Evolutionary conservation across 75 land plant genomes (phyloP).

Genomic region (Pseudotsuga menziesii): DNA sequence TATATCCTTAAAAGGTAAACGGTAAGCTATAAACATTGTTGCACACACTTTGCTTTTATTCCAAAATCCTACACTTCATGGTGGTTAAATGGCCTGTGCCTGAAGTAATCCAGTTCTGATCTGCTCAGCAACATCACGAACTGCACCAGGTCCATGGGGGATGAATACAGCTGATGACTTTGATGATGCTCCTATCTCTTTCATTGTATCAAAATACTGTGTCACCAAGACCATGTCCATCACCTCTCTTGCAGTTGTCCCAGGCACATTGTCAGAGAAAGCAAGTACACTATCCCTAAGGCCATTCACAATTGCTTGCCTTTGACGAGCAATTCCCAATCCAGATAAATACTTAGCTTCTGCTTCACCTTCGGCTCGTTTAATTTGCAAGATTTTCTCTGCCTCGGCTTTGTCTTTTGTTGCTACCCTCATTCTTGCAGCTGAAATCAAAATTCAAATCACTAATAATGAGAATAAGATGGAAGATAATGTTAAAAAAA

Average conservation of each 20-base stretch:
- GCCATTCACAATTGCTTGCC: slow-evolving; percentile 45
- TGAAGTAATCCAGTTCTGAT: slow-evolving; percentile 29
- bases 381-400: slow-evolving; percentile 60
- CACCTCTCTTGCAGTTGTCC: slow-evolving; percentile 36
- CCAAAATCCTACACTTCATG: neutral
- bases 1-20: no score
- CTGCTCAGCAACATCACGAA: slow-evolving; percentile 24
- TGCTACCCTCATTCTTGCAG: slow-evolving; percentile 48
- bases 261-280: slow-evolving; percentile 36
- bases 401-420: slow-evolving; percentile 54
- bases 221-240: slow-evolving; percentile 53
- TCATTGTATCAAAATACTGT: slow-evolving; percentile 49
- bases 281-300: slow-evolving; percentile 43
- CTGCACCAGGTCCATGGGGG: slow-evolving; percentile 36
- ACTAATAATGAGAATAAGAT: neutral
- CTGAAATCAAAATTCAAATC: slow-evolving; percentile 19
- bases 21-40: no score
- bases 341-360: slow-evolving; percentile 57
- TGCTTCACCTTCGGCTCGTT: slow-evolving; percentile 56
- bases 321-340: slow-evolving; percentile 33
- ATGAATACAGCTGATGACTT: slow-evolving; percentile 25
- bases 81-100: neutral
- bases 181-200: slow-evolving; percentile 26
- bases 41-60: no score
- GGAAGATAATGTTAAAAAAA: neutral